Percentiles rank a stretch among this genome's conserved stretches.
Evolutionary conservation across 2,329 filamentous ascomycete genomes (phyloP).

Genomic region (Emmonsiellopsis sp.): DNA sequence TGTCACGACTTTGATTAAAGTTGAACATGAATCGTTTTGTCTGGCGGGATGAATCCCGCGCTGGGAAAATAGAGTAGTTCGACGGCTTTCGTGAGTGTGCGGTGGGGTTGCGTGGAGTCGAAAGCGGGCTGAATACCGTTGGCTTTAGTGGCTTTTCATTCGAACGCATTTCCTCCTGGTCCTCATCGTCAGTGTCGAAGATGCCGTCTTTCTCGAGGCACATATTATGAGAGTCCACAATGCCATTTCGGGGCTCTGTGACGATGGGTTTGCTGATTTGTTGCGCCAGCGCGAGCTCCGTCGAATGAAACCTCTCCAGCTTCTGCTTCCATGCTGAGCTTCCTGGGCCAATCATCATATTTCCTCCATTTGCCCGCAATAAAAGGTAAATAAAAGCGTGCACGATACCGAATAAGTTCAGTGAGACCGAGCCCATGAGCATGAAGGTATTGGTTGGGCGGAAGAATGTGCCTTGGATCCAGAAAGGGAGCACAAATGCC

Average conservation of each 20-base stretch:
- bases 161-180: not conserved
- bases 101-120: not conserved
- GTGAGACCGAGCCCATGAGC: constrained; percentile 15
- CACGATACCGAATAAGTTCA: constrained; percentile 18
- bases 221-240: not conserved
- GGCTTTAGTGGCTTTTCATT: not conserved
- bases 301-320: not conserved
- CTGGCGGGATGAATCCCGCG: constrained; percentile 8
- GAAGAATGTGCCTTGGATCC: constrained; percentile 7
- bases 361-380: constrained; percentile 15
- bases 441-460: constrained; percentile 6
- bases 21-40: constrained; percentile 8
- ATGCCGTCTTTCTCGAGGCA: not conserved
- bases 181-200: not conserved
- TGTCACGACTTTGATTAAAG: constrained; percentile 9
- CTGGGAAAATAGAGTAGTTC: constrained; percentile 15
- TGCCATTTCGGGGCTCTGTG: not conserved
- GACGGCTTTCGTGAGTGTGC: constrained; percentile 5
- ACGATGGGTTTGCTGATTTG: not conserved
- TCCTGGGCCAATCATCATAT: constrained; percentile 2
- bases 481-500: constrained; percentile 17
- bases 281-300: not conserved
- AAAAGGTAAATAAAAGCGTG: constrained; percentile 17
- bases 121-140: not conserved
- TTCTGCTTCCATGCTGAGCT: constrained; percentile 5